Conservation (phyloP, 192 early-diverging fungal genomes). For the Coemansia sp. region DNA sequence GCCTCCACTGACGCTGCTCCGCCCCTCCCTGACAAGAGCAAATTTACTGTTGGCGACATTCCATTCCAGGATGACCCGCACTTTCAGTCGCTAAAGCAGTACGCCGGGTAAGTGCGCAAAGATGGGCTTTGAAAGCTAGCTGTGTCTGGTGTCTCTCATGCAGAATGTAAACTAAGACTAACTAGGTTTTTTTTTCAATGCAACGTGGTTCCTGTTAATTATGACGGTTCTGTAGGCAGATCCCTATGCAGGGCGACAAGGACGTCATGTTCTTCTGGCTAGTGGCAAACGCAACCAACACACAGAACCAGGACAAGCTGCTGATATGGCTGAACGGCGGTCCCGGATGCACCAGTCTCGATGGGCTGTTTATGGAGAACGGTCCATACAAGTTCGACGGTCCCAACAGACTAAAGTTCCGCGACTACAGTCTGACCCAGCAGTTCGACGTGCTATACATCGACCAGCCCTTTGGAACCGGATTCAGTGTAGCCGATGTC, state of each 20-base stretch:
- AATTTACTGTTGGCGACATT: conserved; percentile 24
- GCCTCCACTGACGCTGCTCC: conserved; percentile 3
- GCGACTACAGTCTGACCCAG: conserved; percentile 45
- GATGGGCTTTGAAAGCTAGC: too few species aligned
- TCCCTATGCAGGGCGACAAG: conserved; percentile 38
- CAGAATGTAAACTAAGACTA: not conserved
- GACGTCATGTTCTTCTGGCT: conserved; percentile 59
- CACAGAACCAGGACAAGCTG: conserved; percentile 50
- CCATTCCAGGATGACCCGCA: conserved; percentile 42
- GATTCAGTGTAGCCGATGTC: conserved; percentile 43
- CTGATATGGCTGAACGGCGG: conserved; percentile 71
- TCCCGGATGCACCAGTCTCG: conserved; percentile 62
- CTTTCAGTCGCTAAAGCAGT: conserved; percentile 35
- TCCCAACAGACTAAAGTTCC: conserved; percentile 30
- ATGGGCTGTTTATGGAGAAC: conserved; percentile 70
- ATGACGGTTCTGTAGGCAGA: conserved; percentile 20
- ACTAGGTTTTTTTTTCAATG: not conserved
- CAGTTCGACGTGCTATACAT: conserved; percentile 58
- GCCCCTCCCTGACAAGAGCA: conserved; percentile 17
- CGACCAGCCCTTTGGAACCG: conserved; percentile 72
- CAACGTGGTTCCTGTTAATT: not conserved
- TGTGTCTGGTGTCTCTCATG: not conserved
- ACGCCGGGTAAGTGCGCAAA: conserved; percentile 35
- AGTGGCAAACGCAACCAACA: conserved; percentile 51
- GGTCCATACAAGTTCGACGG: conserved; percentile 59